A percentile compares a stretch with the other conserved stretches of the same genome.
phyloP scores from a whole-genome alignment of 495 filamentous ascomycete genomes.

The Penicillium canariense region DNA sequence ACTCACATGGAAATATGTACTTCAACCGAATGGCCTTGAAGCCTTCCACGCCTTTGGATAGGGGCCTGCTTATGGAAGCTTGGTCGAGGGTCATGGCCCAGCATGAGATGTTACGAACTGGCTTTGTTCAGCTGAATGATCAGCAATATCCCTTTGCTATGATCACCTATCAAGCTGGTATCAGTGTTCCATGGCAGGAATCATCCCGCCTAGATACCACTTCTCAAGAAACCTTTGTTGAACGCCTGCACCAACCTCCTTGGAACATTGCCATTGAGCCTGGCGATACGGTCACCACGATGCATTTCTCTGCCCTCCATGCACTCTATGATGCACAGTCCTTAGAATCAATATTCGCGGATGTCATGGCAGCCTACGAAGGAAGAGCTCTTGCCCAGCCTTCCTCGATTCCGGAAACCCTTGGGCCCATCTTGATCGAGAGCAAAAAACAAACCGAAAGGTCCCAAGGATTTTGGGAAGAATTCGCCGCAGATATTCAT shows the following conservation, averaged over 20 bases:
- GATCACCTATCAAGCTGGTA: conserved; percentile 49
- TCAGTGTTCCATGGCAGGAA: conserved; percentile 46
- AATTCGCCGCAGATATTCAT: conserved; percentile 47
- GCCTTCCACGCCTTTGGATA: conserved; percentile 48
- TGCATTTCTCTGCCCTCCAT: conserved; percentile 63
- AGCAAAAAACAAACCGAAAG: conserved; percentile 28
- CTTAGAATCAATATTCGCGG: conserved; percentile 56
- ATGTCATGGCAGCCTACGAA: conserved; percentile 46
- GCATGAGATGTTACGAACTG: conserved; percentile 70
- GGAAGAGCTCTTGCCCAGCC: conserved; percentile 17
- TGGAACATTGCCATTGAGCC: conserved; percentile 45
- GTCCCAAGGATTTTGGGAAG: conserved; percentile 60
- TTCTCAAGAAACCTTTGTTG: conserved; percentile 20
- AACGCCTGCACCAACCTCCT: conserved; percentile 43
- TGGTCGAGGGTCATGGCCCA: conserved; percentile 54
- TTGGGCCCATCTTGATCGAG: conserved; percentile 53
- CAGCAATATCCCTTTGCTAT: conserved; percentile 60
- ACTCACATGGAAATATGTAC: conserved; percentile 64
- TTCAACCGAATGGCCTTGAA: conserved; percentile 75
- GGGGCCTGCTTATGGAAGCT: conserved; percentile 52
- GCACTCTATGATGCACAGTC: conserved; percentile 78
- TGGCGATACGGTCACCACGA: conserved; percentile 9
- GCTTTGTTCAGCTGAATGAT: conserved; percentile 55
- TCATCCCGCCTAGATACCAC: conserved; percentile 2
- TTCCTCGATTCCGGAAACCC: conserved; percentile 34